Base-by-base conservation (phyloP, 768 basidiomycete genomes). In the Lactarius evosmus region DNA sequence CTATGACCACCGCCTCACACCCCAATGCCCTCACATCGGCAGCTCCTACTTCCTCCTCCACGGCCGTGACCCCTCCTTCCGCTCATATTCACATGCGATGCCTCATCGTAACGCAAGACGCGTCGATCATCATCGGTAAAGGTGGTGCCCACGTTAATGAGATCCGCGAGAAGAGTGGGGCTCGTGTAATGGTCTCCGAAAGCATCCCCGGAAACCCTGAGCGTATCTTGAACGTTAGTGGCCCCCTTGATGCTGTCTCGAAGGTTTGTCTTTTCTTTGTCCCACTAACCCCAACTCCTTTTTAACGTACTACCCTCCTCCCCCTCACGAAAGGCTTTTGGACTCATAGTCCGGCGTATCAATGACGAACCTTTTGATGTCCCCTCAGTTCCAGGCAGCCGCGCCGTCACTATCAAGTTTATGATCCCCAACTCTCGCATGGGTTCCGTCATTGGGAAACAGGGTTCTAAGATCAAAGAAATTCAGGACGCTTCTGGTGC, bases 151-250 rank as follows among this genome's bases (percentile, higher is more conserved):
- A 98, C 77, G 95, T 99, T 70, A 98, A 97, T 71, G 97, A 99
- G 76, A 98, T 99, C 67, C 83, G 97, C 66, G 97, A 98, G 76
- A 97, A 96, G 81, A 95, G 93, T 68, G 94, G 93, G 50, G 95
- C 96, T 16, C 84, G 94, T 55, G 94, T 98, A 70, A 92, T 95
- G 80, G 94, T 99, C 53, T 98, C 95, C 22, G 97, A 99, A 78
- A 94, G 94, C 73, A 98, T 98, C 65, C 94, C 97, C 4, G 96
- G 96, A 9, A 98, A 98, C 73, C 97, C 97, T n/a, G 97, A 99
- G 78, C 88, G 97, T 52, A 98, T 99, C 69, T 80, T 99, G 70
- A 95, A 95, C 73, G 95, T 99, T 66, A 93, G 89, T 69, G 97
- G 97, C 2, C 89, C 95, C 25, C 83, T 99, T 56, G 97, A 99